Base-by-base conservation (phyloP, 1,139 yeast species). In the Blastobotrys proliferans region DNA sequence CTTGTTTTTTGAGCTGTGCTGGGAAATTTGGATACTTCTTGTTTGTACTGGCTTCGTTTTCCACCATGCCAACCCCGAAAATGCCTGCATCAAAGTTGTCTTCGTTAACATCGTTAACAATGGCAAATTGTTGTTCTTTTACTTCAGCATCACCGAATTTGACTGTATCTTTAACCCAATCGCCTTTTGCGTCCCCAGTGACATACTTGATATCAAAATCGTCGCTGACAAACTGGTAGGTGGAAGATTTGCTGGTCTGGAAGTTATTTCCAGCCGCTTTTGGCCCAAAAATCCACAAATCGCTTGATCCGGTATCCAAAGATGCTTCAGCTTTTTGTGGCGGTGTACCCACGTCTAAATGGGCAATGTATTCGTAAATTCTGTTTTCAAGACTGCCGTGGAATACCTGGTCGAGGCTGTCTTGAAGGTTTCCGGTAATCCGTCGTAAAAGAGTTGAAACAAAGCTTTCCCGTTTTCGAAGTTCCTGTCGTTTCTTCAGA, bases 291-390 rank as follows among this genome's bases (percentile, higher is more conserved):
- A 60, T 56, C 76, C 76, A 72, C 48, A 72, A 65, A 51, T 72
- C 76, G 8, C 74, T 62, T 4, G 74, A 70, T 2, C 76, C 76
- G 11, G 76, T 72, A 49, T 73, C 77, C 6, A 73, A 44, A 38
- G 66, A 56, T 2, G 69, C 72, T 37, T 68, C 66, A 21, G 81
- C 73, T 9, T 66, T 57, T 52, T 77, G 79, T 0, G 67, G 58
- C 4, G 78, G 71, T 1, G 83, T 73, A 3, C 92, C 90, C 18
- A 82, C 55, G 17, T 60, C 56, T 13, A 79, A 48, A 10, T 65
- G 61, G 4, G 73, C 65, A n/a, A 71, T 62, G 55, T 74, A 76
- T 47, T 58, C 55, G 14, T 60, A 54, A 32, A 60, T 56, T 36
- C 54, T 52, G 48, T 61, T 61, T 19, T 33, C 14, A 9, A 41